Conservation (phyloP, 2,329 filamentous ascomycete species). For the Nothophoma quercina region DNA sequence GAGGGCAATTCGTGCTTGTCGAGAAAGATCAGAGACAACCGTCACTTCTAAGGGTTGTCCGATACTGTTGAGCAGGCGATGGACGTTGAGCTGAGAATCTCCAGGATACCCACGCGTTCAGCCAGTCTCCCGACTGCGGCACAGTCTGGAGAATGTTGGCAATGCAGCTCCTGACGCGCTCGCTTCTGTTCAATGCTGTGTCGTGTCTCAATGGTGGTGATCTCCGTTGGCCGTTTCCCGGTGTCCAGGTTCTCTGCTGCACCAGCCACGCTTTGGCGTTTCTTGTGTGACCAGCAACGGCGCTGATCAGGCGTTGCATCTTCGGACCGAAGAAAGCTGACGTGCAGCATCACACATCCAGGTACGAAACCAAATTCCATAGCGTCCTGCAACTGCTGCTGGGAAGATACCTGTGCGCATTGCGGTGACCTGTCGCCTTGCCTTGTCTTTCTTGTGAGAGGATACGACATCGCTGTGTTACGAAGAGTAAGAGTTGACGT, state of each 20-base stretch:
- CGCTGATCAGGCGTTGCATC: background rate
- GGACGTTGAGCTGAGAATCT: background rate
- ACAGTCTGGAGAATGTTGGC: background rate
- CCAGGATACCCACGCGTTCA: background rate
- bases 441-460: background rate
- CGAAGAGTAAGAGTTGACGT: conserved; percentile 17
- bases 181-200: conserved; percentile 1
- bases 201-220: background rate
- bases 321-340: conserved; percentile 9
- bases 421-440: background rate
- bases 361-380: conserved; percentile 1
- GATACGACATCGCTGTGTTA: conserved; percentile 5
- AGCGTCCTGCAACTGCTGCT: background rate
- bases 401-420: background rate
- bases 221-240: conserved; percentile 1
- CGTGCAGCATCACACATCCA: conserved; percentile 10
- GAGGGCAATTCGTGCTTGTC: too few relatives aligned
- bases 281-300: conserved; percentile 12
- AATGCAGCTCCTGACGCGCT: background rate
- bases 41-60: background rate
- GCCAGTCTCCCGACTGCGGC: background rate
- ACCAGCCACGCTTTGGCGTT: conserved; percentile 2
- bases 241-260: conserved; percentile 10
- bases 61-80: background rate
- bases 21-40: too few relatives aligned